Base-by-base conservation (phyloP, 2,329 filamentous ascomycete genomes). In the Lithohypha guttulata region DNA sequence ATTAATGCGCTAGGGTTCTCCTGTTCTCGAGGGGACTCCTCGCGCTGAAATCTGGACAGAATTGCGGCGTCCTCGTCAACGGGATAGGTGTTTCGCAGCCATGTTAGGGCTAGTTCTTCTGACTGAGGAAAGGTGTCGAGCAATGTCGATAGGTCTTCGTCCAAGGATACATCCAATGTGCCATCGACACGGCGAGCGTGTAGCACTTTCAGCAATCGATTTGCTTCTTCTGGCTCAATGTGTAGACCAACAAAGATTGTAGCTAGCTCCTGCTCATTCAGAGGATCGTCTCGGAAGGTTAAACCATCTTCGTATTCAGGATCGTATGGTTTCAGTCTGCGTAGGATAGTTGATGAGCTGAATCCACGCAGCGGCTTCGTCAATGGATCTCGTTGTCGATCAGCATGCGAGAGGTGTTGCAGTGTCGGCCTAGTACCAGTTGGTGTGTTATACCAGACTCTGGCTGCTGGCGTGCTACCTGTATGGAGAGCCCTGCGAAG, bases 41-140 rank as follows among this genome's bases (percentile, higher is more conserved):
- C 55, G 11, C 48, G 40, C 17, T 53, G 51, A 20, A 69, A 60
- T 2, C 65, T 59, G 10, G 56, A 56, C 13, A 68, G 34, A n/a
- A 69, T 67, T 2, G 65, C 65, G 5, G 62, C 63, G 47, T 69
- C 65, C 46, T 69, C 65, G 17, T 69, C 65, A 9, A 68, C 41
- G 0, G 64, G 62, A 20, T 63, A 59, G 10, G 59, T 56, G 14
- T 45, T 42, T 11, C 65, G 61, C 4, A 69, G 53, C 58, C 62
- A 69, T 28, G 55, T 41, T 25, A 69, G 45, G 10, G 47, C 51
- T 25, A 59, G 53, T 7, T 64, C 51, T 22, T 58, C 54, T 14
- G 54, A 46, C 18, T 58, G 45, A 14, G 53, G 55, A 34, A 47
- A 47, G 29, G 43, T 30, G 5, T 29, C 22, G 14, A 59, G 50